Conservation (phyloP, 768 basidiomycete genomes). For the Naganishia vaughanmartiniae region DNA sequence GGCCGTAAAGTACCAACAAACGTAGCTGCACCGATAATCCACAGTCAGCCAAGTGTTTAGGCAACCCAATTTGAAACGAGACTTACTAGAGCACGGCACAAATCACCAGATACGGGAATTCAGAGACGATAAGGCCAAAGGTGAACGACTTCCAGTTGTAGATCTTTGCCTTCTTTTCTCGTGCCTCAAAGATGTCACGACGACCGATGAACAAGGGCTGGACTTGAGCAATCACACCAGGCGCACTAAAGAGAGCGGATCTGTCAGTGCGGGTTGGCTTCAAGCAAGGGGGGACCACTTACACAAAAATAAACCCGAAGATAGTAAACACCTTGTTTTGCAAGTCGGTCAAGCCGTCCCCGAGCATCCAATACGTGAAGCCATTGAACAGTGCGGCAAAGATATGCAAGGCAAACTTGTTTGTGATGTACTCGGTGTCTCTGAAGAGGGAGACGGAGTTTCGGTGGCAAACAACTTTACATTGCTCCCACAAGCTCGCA, state of each 20-base stretch:
- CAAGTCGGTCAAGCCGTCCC: slow-evolving; percentile 63
- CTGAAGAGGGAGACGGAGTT: slow-evolving; percentile 61
- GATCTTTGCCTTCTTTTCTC: slow-evolving; percentile 45
- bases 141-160: slow-evolving; percentile 45
- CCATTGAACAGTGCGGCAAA: slow-evolving; percentile 40
- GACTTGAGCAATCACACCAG: slow-evolving; percentile 72
- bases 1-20: slow-evolving; percentile 34
- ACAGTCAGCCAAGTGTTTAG: slow-evolving; percentile 11
- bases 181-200: slow-evolving; percentile 53
- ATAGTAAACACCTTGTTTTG: slow-evolving; percentile 76
- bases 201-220: slow-evolving; percentile 76
- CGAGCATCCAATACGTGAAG: slow-evolving; percentile 65
- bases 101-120: slow-evolving; percentile 43
- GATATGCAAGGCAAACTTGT: slow-evolving; percentile 50
- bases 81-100: slow-evolving; percentile 44
- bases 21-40: slow-evolving; percentile 29
- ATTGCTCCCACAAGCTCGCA: slow-evolving; percentile 34
- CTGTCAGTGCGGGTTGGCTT: slow-evolving; percentile 16
- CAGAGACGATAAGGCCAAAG: slow-evolving; percentile 44
- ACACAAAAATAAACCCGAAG: slow-evolving; percentile 49
- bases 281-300: neutral
- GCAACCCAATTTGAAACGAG: neutral
- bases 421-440: slow-evolving; percentile 52
- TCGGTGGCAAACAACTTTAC: slow-evolving; percentile 24
- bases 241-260: slow-evolving; percentile 59